Percentiles rank a stretch among this genome's conserved stretches.
Conservation (phyloP, 2,329 filamentous ascomycete genomes). For the Intubia oerlemansii region DNA sequence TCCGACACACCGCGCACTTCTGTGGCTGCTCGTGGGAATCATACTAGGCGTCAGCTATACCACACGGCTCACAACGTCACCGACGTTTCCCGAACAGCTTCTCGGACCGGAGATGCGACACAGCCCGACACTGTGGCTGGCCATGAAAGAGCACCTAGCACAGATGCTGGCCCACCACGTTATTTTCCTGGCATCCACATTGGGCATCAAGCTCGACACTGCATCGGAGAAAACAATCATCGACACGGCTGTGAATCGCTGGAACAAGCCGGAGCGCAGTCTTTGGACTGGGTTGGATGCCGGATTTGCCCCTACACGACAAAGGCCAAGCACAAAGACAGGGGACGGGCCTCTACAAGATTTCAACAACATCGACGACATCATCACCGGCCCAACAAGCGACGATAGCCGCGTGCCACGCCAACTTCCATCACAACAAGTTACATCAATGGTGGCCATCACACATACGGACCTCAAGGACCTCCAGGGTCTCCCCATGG, state of each 20-base stretch:
- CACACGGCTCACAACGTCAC: constrained; percentile 7
- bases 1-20: constrained; percentile 11
- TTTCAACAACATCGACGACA: not conserved
- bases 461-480: constrained; percentile 6
- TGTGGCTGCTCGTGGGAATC: constrained; percentile 12
- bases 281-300: constrained; percentile 9
- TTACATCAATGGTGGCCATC: constrained; percentile 9
- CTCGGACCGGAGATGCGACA: constrained; percentile 10
- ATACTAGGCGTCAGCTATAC: constrained; percentile 12
- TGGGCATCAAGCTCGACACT: constrained; percentile 13
- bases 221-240: constrained; percentile 12
- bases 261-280: constrained; percentile 12
- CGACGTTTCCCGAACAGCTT: constrained; percentile 8
- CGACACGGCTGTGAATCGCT: constrained; percentile 11
- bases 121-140: constrained; percentile 14
- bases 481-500: constrained; percentile 7
- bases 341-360: too few relatives aligned
- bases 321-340: too few relatives aligned
- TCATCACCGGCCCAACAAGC: not conserved
- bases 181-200: constrained; percentile 11
- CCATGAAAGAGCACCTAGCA: constrained; percentile 14
- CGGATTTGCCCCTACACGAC: not conserved
- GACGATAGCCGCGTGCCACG: constrained; percentile 2
- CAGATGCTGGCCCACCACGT: constrained; percentile 14
- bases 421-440: too few relatives aligned